A percentile compares a stretch with the other conserved stretches of the same genome.
Conservation (phyloP, 2,329 filamentous ascomycete genomes). For the Exophiala calicioides region DNA sequence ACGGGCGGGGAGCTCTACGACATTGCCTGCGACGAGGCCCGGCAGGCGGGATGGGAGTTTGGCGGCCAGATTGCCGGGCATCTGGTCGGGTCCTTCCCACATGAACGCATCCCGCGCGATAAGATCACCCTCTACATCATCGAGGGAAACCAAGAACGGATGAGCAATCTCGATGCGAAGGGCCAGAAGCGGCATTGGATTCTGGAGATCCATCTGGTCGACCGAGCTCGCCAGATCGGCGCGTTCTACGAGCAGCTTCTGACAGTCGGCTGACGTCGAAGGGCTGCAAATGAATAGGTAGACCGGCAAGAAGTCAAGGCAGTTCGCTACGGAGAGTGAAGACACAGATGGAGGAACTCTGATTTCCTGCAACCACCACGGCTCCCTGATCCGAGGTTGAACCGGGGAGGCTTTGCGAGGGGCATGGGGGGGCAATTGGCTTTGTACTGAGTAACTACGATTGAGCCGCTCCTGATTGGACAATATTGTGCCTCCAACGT, state of each 20-base stretch:
- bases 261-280: constrained; percentile 51
- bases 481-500: no score
- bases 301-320: no score
- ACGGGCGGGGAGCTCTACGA: constrained; percentile 52
- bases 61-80: constrained; percentile 51
- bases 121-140: constrained; percentile 49
- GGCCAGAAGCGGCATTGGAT: constrained; percentile 53
- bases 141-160: constrained; percentile 45
- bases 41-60: constrained; percentile 47
- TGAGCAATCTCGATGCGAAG: constrained; percentile 43
- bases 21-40: constrained; percentile 44
- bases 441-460: no score
- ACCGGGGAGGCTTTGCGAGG: no score
- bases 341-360: no score
- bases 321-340: no score
- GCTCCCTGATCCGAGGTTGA: no score
- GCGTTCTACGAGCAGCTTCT: constrained; percentile 49
- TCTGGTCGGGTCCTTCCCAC: constrained; percentile 54
- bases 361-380: no score
- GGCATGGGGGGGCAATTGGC: no score
- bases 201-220: constrained; percentile 51
- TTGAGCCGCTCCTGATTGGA: no score
- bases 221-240: constrained; percentile 41
- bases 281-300: no score
- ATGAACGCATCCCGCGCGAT: constrained; percentile 54